Evolutionary conservation across 148 eudicot species (phyloP).

Genomic region (Rhododendron williamsianum): DNA sequence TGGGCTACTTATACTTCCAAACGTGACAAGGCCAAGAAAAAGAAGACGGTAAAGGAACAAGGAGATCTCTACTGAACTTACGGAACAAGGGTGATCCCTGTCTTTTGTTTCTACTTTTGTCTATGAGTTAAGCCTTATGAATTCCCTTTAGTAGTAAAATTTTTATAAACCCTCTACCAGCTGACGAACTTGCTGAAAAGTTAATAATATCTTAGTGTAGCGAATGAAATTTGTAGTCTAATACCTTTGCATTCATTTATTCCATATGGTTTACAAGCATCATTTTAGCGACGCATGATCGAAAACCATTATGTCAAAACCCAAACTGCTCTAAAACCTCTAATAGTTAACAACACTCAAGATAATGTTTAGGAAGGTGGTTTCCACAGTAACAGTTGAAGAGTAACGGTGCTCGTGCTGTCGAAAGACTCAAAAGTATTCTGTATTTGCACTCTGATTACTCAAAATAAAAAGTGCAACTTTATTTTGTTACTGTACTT

Average conservation of each 20-base stretch:
- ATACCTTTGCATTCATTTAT: not conserved
- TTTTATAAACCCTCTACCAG: not conserved
- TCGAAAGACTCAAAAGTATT: not conserved
- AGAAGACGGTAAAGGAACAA: slow-evolving; percentile 42
- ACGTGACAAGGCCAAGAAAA: slow-evolving; percentile 50
- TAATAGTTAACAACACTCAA: not conserved
- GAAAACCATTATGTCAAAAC: not conserved
- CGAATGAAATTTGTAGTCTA: not conserved
- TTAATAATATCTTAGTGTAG: not conserved
- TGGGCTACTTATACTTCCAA: slow-evolving; percentile 65
- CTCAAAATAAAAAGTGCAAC: not conserved
- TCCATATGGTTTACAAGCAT: not conserved
- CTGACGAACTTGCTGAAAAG: not conserved
- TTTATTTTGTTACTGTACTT: not conserved
- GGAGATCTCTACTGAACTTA: slow-evolving; percentile 78
- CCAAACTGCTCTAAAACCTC: not conserved
- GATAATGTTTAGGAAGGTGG: not conserved
- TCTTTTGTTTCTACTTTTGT: not conserved
- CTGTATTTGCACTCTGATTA: not conserved
- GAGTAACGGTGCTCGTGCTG: not conserved
- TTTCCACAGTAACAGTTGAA: not conserved
- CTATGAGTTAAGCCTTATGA: not conserved
- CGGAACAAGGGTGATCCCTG: slow-evolving; percentile 95
- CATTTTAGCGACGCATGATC: not conserved
- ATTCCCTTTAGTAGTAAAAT: not conserved